Conservation (phyloP, 2,329 filamentous ascomycete species). For the Cercospora sesami region DNA sequence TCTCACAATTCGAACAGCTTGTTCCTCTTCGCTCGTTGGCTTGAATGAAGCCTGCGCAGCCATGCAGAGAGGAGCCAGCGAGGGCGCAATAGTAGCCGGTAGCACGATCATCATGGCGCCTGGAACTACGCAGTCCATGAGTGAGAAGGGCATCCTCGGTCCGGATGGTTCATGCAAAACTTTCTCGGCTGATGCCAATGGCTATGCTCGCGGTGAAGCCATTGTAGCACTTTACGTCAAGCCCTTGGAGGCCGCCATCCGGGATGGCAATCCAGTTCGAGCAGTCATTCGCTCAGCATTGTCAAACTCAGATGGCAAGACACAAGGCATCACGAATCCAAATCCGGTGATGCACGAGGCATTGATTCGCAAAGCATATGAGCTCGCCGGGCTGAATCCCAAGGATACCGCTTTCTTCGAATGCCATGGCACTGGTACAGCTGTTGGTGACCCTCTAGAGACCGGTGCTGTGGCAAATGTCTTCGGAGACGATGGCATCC, state of each 20-base stretch:
- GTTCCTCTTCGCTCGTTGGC: neutral
- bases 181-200: neutral
- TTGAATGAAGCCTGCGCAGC: neutral
- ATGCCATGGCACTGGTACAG: neutral
- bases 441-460: neutral
- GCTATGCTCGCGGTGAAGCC: neutral
- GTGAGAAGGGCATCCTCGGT: neutral
- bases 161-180: neutral
- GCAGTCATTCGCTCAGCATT: conserved; percentile 11
- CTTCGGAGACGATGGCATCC: neutral
- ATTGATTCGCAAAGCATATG: neutral
- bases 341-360: neutral
- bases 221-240: neutral
- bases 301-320: conserved; percentile 3
- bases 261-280: conserved; percentile 11
- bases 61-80: neutral
- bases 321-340: neutral
- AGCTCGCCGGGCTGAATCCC: neutral
- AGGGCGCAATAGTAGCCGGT: neutral
- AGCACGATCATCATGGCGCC: neutral
- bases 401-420: neutral
- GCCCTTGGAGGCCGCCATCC: neutral
- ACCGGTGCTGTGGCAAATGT: neutral
- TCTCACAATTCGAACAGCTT: conserved; percentile 4
- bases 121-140: neutral